Evolutionary conservation across 345 rosid genomes (phyloP), one percentile per base, ranked within the genome.

Genomic region (Salix exigua): DNA sequence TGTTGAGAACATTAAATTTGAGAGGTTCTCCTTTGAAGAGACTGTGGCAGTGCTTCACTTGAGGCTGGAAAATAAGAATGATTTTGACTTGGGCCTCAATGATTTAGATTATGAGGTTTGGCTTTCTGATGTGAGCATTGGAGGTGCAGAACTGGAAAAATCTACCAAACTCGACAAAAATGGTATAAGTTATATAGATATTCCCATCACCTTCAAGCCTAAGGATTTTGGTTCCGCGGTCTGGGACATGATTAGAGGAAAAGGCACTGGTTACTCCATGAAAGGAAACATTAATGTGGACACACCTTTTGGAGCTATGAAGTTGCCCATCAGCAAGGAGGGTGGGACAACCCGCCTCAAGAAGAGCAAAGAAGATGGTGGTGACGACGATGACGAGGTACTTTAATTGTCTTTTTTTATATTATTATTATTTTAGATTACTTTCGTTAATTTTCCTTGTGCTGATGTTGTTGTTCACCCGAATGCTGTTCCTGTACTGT

Each of bases 201-300:
- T 96, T 62, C 99, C 98, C 0, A 86, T 96, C 77, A 87, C 94
- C 63, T 96, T 96, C 78, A 85, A 86, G 85, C 99, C 99, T 28
- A 96, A 94, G 88, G 99, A 96, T 64, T 91, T 91, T 78, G 99
- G 99, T 72, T 93, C 98, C 12, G 96, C 98, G 1, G 88, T 96
- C 21, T 96, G 99, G 99, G 99, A 96, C 84, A 89, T 96, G 97
- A 96, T 96, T 16, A 88, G 95, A 76, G 99, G 99, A 50, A 96
- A 76, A 82, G 98, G 98, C 63, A 94, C 97, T 10, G 95, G 97
- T 21, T 94, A 96, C 83, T 77, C 88, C 50, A 90, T 96, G 81
- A 96, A 92, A 87, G 99, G 98, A 53, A 70, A 92, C 75, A 84
- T 96, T 19, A 80, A 92, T 74, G 98, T 86, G 70, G 92, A 89